Conservation (phyloP, 371 early-diverging fungal species). For the Umbelopsis sp. region DNA sequence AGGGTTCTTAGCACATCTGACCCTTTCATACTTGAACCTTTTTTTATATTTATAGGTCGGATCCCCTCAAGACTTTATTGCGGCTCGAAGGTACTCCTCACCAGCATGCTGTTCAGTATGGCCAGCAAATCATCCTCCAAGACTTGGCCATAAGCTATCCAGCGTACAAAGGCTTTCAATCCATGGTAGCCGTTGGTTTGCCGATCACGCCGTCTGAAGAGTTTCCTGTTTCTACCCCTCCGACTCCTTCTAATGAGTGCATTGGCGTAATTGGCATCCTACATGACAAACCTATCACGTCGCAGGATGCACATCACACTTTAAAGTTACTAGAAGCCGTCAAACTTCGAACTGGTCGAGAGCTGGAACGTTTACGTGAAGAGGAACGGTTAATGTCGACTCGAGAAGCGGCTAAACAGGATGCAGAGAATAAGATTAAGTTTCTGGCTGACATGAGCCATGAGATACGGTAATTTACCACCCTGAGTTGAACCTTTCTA, state of each 20-base stretch:
- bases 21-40: too few species aligned
- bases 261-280: slow-evolving; percentile 16
- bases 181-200: slow-evolving; percentile 9
- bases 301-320: slow-evolving; percentile 11
- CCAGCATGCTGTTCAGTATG: not conserved
- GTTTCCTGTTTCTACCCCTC: not conserved
- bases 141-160: slow-evolving; percentile 5
- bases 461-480: slow-evolving; percentile 42
- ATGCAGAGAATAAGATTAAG: slow-evolving; percentile 64
- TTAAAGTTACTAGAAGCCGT: slow-evolving; percentile 34
- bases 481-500: not conserved
- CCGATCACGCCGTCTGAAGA: not conserved
- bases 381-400: slow-evolving; percentile 51
- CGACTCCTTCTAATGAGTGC: not conserved
- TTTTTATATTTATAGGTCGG: not conserved
- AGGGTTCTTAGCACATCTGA: too few species aligned
- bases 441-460: slow-evolving; percentile 65
- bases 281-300: slow-evolving; percentile 7
- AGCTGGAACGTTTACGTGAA: slow-evolving; percentile 46
- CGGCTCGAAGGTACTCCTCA: slow-evolving; percentile 18
- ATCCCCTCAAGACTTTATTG: slow-evolving; percentile 5
- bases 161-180: not conserved
- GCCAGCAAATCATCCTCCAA: slow-evolving; percentile 9
- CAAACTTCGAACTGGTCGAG: slow-evolving; percentile 43
- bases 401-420: slow-evolving; percentile 53